These are phyloP conservation scores for Colletotrichum zoysiae DNA, from an alignment of 2,329 filamentous ascomycete species.

Conservation along the genomic window DNA sequence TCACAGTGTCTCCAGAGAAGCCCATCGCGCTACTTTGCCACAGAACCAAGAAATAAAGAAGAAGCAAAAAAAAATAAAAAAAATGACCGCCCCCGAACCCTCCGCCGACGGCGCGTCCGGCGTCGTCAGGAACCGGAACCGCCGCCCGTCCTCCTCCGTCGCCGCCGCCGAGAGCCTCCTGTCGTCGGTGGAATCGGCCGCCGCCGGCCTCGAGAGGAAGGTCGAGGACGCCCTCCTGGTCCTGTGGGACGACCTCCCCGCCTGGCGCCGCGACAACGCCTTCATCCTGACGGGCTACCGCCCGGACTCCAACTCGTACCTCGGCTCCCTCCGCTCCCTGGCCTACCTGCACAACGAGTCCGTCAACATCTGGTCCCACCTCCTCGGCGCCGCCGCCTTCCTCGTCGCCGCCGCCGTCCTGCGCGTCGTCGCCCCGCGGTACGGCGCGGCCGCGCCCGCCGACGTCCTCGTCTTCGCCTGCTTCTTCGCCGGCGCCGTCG, in stretches of 20 bases:
- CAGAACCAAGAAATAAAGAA: too few species aligned
- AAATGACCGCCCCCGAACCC: conserved; percentile 5
- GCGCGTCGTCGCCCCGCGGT: conserved; percentile 72
- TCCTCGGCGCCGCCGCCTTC: conserved; percentile 74
- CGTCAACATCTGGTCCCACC: conserved; percentile 74
- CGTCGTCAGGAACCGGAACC: conserved; percentile 25
- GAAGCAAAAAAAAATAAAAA: background rate
- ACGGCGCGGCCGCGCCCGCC: conserved; percentile 68
- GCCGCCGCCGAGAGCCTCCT: conserved; percentile 30
- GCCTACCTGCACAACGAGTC: conserved; percentile 71
- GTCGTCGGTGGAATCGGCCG: conserved; percentile 47
- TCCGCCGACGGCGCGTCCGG: background rate
- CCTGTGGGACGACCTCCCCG: conserved; percentile 69
- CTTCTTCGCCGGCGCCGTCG: conserved; percentile 81
- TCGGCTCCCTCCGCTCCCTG: conserved; percentile 60
- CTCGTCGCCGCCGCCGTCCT: conserved; percentile 64
- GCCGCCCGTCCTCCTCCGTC: background rate
- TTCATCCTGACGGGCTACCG: conserved; percentile 69
- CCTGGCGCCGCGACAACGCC: conserved; percentile 71
- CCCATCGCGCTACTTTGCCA: background rate
- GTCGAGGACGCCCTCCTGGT: conserved; percentile 59
- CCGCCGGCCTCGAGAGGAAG: conserved; percentile 51
- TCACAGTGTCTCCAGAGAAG: background rate
- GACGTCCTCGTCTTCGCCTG: conserved; percentile 82
- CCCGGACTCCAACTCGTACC: conserved; percentile 62